Conservation (phyloP, 352 stramenopile species). For the Blastocystis sp. region DNA sequence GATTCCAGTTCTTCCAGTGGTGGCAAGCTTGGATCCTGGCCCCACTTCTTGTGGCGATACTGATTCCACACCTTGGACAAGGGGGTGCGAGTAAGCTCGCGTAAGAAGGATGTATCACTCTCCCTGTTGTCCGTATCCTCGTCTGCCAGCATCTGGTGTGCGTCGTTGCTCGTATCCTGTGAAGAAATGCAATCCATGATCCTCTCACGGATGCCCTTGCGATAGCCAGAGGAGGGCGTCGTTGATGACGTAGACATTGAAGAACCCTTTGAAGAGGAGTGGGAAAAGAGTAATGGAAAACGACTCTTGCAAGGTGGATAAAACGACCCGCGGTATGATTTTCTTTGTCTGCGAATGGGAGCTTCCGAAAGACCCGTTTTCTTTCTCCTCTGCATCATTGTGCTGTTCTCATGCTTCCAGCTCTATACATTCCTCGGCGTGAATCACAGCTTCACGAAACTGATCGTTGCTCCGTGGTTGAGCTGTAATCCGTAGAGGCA, state of each 20-base stretch:
- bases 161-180: not conserved
- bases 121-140: constrained; percentile 26
- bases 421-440: not conserved
- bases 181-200: constrained; percentile 64
- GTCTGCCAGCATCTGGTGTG: not conserved
- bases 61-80: constrained; percentile 63
- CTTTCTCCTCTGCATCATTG: not conserved
- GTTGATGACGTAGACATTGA: not conserved
- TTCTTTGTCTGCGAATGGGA: not conserved
- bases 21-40: constrained; percentile 11
- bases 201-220: constrained; percentile 45
- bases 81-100: constrained; percentile 51
- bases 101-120: constrained; percentile 8
- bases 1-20: constrained; percentile 55
- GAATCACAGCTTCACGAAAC: not conserved
- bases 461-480: not conserved
- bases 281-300: not conserved
- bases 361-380: not conserved
- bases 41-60: constrained; percentile 59
- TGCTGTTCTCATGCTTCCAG: not conserved
- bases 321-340: not conserved
- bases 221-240: not conserved
- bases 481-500: not conserved
- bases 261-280: not conserved
- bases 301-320: not conserved